These are phyloP conservation scores for Aspergillus indologenus DNA, from an alignment of 495 filamentous ascomycete species.

Conservation along the genomic window DNA sequence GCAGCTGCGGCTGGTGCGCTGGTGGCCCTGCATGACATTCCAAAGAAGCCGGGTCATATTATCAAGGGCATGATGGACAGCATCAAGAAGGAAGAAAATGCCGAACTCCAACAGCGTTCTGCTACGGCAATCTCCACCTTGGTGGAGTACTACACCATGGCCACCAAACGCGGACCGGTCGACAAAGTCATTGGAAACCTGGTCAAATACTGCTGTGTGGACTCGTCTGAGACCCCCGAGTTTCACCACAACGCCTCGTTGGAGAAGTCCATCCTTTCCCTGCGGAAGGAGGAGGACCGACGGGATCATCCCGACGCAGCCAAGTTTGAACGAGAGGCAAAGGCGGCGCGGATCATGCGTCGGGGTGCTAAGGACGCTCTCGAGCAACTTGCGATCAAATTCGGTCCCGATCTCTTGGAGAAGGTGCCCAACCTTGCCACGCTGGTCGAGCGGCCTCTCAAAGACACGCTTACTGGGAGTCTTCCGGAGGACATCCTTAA, in stretches of 20 bases:
- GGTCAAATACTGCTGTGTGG: constrained; percentile 94
- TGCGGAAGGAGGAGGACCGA: constrained; percentile 95
- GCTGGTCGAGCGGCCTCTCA: constrained; percentile 78
- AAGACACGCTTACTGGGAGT: constrained; percentile 67
- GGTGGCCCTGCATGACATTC: constrained; percentile 77
- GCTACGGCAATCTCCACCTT: constrained; percentile 75
- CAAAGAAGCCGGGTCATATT: constrained; percentile 84
- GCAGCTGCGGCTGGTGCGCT: constrained; percentile 85
- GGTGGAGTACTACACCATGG: constrained; percentile 78
- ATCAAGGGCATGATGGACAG: constrained; percentile 99
- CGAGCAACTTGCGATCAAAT: constrained; percentile 77
- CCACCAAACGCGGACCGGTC: constrained; percentile 72
- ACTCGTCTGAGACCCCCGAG: constrained; percentile 95
- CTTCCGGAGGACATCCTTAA: constrained; percentile 67
- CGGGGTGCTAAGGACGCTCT: constrained; percentile 93
- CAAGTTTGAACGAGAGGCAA: constrained; percentile 81
- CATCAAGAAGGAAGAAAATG: constrained; percentile 89
- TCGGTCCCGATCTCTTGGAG: constrained; percentile 70
- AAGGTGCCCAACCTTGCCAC: constrained; percentile 75
- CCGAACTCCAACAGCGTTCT: constrained; percentile 85
- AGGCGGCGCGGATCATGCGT: constrained; percentile 79
- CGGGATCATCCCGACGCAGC: constrained; percentile 87
- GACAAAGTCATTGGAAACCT: constrained; percentile 93
- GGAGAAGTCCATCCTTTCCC: constrained; percentile 76
- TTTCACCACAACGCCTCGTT: constrained; percentile 75